These are phyloP conservation scores for Penicillium pancosmium DNA, from an alignment of 495 filamentous ascomycete species.

Conservation along the genomic window DNA sequence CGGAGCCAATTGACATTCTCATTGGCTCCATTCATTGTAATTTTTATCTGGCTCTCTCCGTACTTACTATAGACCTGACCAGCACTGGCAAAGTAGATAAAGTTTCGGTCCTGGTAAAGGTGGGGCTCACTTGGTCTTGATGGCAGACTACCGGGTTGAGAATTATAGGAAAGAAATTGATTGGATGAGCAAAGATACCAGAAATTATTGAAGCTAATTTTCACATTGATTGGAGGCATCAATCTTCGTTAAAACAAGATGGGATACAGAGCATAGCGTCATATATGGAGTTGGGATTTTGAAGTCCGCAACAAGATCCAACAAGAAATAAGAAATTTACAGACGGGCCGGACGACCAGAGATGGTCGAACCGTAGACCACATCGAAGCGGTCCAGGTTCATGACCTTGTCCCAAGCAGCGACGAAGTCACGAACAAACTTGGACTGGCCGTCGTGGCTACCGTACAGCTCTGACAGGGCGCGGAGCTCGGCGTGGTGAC, in stretches of 20 bases:
- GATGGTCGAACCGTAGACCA: slow-evolving; percentile 26
- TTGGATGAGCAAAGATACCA: no score
- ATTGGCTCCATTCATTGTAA: no score
- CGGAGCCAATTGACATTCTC: not conserved
- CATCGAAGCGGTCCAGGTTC: slow-evolving; percentile 69
- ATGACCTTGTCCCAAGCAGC: slow-evolving; percentile 71
- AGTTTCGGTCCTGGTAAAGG: no score
- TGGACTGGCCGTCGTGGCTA: slow-evolving; percentile 52
- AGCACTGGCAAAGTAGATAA: no score
- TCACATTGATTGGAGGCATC: slow-evolving; percentile 2
- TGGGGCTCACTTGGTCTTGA: no score
- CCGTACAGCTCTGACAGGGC: slow-evolving; percentile 70
- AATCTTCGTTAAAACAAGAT: slow-evolving; percentile 2
- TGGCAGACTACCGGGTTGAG: not conserved
- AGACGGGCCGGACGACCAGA: slow-evolving; percentile 30
- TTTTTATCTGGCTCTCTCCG: no score
- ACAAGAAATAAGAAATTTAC: slow-evolving; percentile 12
- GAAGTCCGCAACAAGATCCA: not conserved
- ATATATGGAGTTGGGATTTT: not conserved
- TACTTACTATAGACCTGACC: no score
- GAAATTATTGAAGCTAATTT: slow-evolving; percentile 7
- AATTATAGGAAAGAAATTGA: not conserved
- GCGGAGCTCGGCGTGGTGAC: slow-evolving; percentile 70
- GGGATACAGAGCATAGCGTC: slow-evolving; percentile 8
- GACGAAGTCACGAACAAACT: slow-evolving; percentile 71